Base-by-base conservation (phyloP, 2,329 filamentous ascomycete species). In the Diaporthe longicolla region DNA sequence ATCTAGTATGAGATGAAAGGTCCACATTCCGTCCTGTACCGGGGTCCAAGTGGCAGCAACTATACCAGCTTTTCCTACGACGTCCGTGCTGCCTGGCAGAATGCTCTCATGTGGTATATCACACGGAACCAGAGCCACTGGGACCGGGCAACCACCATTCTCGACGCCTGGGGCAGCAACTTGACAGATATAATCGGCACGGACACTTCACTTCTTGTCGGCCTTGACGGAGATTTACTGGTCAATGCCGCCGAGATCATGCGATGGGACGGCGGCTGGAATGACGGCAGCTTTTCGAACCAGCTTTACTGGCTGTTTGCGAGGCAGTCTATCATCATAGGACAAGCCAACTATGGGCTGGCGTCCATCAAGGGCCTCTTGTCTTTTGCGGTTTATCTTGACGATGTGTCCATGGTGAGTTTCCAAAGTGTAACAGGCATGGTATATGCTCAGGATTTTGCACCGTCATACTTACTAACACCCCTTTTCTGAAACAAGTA, bases 231-330 rank as follows among this genome's bases (percentile, higher is more conserved):
- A 1, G 81, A 82, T 29, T 52, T 85, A 21, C 80, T 85, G 11
- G 83, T 80, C 26, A 86, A 86, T 45, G 83, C 84, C 0, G 84
- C 83, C 0, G 84, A 85, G 76, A 84, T 86, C 40, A 84, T 86
- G 83, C 81, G 83, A 40, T 85, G 83, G 82, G 84, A 85, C 73
- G 83, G 82, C 10, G 77, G 78, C 29, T 85, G 84, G 84, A 77
- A 77, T 0, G 84, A 86, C 0, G 78, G 76, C 1, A 84, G 83
- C 1, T 85, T 85, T 74, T 80, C 79, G 10, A 83, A 79, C 63
- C 82, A 84, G 77, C 77, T 85, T 1, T 85, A 85, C 74, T 84
- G 83, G 82, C 78, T 85, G 0, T 84, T 86, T 71, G 80, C 82
- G 4, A 77, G 81, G 0, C 83, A 85, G 76, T 80, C 79, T 0